Evolutionary conservation across 108 stramenopile genomes (phyloP).

Genomic region (Nitzschia sp.): DNA sequence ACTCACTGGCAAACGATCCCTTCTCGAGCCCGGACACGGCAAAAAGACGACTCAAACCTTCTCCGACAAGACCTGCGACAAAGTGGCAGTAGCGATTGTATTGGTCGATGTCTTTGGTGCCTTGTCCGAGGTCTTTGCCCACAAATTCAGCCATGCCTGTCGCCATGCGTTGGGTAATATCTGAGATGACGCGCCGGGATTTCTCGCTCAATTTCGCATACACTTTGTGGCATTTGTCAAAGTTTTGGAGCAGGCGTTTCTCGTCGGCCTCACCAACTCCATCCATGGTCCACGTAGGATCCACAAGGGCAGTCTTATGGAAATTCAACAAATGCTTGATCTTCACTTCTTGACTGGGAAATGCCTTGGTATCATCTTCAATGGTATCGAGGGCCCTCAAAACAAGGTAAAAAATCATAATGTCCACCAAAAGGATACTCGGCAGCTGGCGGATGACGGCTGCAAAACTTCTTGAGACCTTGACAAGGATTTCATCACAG

Average conservation of each 20-base stretch:
- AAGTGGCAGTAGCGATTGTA: slow-evolving; percentile 99
- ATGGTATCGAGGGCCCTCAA: slow-evolving; percentile 97
- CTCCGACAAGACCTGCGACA: slow-evolving; percentile 97
- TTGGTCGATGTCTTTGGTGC: slow-evolving; percentile 84
- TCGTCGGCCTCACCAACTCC: slow-evolving; percentile 98
- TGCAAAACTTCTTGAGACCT: slow-evolving; percentile 96
- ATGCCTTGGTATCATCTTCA: slow-evolving; percentile 98
- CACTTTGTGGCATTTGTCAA: slow-evolving; percentile 87
- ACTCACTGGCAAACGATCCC: slow-evolving; percentile 53
- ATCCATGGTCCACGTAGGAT: slow-evolving; percentile 83
- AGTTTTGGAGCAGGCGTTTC: slow-evolving; percentile 85
- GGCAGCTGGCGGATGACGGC: slow-evolving; percentile 97
- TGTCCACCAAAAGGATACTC: slow-evolving; percentile 77
- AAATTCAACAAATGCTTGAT: slow-evolving; percentile 81
- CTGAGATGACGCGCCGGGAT: slow-evolving; percentile 82
- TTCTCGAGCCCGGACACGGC: slow-evolving; percentile 79
- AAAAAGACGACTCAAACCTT: slow-evolving; percentile 96
- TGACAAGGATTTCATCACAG: slow-evolving; percentile 95
- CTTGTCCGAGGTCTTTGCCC: slow-evolving; percentile 95
- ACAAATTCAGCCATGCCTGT: slow-evolving; percentile 98
- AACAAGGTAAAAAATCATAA: slow-evolving; percentile 97
- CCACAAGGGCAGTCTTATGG: slow-evolving; percentile 82
- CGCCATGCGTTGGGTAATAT: slow-evolving; percentile 98
- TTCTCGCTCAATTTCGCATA: slow-evolving; percentile 62
- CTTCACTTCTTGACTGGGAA: slow-evolving; percentile 80